A percentile compares a stretch with the other conserved stretches of the same genome.
Evolutionary conservation across 2,329 filamentous ascomycete species (phyloP).

Genomic region (Helicocarpus griseus): DNA sequence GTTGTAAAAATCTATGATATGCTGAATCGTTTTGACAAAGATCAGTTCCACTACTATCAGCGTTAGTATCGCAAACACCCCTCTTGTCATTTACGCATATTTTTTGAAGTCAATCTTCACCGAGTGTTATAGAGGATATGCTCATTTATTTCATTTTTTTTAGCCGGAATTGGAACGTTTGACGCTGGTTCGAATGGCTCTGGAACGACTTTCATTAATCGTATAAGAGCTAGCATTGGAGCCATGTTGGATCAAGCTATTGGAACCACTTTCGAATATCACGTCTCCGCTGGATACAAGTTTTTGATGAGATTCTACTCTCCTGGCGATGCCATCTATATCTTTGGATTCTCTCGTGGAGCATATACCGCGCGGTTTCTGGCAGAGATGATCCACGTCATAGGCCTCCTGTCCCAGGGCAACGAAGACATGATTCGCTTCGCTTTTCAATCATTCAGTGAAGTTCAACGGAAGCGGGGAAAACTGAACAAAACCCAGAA

Average conservation of each 20-base stretch:
- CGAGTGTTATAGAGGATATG: background rate
- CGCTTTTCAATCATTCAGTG: slow-evolving; percentile 29
- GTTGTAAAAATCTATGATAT: slow-evolving; percentile 41
- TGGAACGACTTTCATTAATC: slow-evolving; percentile 7
- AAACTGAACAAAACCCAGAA: slow-evolving; percentile 15
- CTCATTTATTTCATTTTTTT: background rate
- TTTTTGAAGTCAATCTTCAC: background rate
- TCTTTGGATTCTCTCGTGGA: slow-evolving; percentile 46
- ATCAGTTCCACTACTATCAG: slow-evolving; percentile 16
- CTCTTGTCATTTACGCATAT: background rate
- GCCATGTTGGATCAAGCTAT: slow-evolving; percentile 12
- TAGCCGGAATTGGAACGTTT: slow-evolving; percentile 15
- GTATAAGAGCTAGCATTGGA: slow-evolving; percentile 10
- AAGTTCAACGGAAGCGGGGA: slow-evolving; percentile 25
- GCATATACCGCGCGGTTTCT: slow-evolving; percentile 47
- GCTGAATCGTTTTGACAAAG: slow-evolving; percentile 27
- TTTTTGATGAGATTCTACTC: slow-evolving; percentile 48
- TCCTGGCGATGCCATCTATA: slow-evolving; percentile 43
- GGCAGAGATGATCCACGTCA: slow-evolving; percentile 41
- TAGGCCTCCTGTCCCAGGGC: slow-evolving; percentile 42
- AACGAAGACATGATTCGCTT: slow-evolving; percentile 48
- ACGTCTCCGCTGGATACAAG: slow-evolving; percentile 44
- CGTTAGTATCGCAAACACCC: slow-evolving; percentile 8
- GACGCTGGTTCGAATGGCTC: slow-evolving; percentile 8
- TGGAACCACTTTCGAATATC: slow-evolving; percentile 36